Percentiles rank a stretch among this genome's conserved stretches.
Conservation (phyloP, 176 grass and related monocot species). For the Eleusine coracana region DNA sequence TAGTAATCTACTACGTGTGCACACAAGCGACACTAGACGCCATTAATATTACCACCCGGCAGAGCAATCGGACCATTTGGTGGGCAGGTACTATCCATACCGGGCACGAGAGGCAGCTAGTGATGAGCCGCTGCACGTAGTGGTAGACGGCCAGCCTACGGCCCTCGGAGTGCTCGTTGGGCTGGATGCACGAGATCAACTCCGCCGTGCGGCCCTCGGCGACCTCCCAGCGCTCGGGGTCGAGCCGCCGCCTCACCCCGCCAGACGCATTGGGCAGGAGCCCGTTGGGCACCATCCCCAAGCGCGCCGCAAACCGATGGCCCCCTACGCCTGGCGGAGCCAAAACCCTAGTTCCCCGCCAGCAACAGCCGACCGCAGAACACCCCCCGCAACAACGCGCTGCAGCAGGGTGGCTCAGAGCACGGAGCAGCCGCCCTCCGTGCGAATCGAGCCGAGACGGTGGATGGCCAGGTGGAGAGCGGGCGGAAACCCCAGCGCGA, state of each 20-base stretch:
- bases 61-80: not conserved
- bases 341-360: conserved; percentile 22
- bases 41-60: not conserved
- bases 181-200: conserved; percentile 79
- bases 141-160: conserved; percentile 64
- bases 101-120: conserved; percentile 73
- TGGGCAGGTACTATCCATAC: conserved; percentile 34
- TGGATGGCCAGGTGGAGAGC: not conserved
- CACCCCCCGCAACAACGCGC: conserved; percentile 21
- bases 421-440: conserved; percentile 21
- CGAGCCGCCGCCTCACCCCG: conserved; percentile 56
- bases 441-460: conserved; percentile 37
- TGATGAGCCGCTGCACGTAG: conserved; percentile 77
- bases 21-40: not conserved
- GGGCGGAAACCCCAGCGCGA: not conserved
- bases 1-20: not conserved
- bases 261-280: conserved; percentile 63
- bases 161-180: conserved; percentile 67
- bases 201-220: conserved; percentile 68
- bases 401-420: conserved; percentile 1
- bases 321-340: not conserved
- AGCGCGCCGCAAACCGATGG: conserved; percentile 35
- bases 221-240: conserved; percentile 61
- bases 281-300: conserved; percentile 68
- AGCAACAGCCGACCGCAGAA: conserved; percentile 5